Evolutionary conservation across 768 basidiomycete genomes (phyloP).

Genomic region (Polyporus arcularius): DNA sequence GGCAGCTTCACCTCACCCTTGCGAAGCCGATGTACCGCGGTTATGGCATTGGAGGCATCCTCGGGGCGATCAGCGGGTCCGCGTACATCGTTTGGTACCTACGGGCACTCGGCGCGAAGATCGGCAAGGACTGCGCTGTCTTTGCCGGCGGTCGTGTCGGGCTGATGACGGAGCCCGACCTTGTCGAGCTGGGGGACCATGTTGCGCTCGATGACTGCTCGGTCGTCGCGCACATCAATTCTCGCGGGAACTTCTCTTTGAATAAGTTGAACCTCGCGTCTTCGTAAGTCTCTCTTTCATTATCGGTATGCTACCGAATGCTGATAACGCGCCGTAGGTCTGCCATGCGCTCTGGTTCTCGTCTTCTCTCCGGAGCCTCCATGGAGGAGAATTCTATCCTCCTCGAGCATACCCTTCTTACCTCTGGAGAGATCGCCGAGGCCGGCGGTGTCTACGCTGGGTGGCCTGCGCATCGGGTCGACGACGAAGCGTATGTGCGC

Average conservation of each 20-base stretch:
- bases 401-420: conserved; percentile 48
- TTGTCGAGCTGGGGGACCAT: conserved; percentile 46
- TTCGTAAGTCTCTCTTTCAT: conserved; percentile 26
- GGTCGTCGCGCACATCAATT: conserved; percentile 52
- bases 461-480: conserved; percentile 43
- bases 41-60: conserved; percentile 44
- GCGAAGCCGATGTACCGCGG: conserved; percentile 41
- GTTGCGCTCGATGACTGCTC: conserved; percentile 48
- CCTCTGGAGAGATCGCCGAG: conserved; percentile 50
- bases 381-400: conserved; percentile 54
- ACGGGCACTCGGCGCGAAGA: conserved; percentile 46
- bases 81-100: conserved; percentile 43
- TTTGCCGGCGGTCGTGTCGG: conserved; percentile 45
- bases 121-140: conserved; percentile 44
- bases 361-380: conserved; percentile 50
- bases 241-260: conserved; percentile 47
- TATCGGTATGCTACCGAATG: background rate
- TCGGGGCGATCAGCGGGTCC: conserved; percentile 41
- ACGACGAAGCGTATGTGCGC: conserved; percentile 13
- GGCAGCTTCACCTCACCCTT: conserved; percentile 47
- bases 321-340: conserved; percentile 29
- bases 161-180: conserved; percentile 51
- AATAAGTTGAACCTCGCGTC: conserved; percentile 44
- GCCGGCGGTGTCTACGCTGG: conserved; percentile 43
- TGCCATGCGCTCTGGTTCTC: conserved; percentile 48